Evolutionary conservation across 2,329 filamentous ascomycete genomes (phyloP), one percentile per base, ranked within the genome.

Genomic region (Ceratocystis eucalypticola): DNA sequence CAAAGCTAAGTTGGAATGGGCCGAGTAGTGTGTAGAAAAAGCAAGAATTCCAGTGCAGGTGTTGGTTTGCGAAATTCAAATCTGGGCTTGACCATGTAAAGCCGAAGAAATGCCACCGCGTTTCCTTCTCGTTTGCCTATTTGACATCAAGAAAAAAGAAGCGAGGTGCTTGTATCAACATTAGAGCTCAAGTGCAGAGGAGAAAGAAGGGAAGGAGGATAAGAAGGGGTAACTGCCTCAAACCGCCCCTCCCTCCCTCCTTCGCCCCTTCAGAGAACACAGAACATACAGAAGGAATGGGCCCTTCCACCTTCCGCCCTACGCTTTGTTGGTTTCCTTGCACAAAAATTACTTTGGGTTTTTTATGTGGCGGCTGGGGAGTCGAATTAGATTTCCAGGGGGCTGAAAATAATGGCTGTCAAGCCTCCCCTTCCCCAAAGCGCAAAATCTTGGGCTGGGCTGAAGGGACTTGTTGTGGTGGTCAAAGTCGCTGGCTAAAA

Each of bases 311-410:
- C 20, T 33, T 63, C 45, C 44, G 25, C 28, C 61, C 61, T 48
- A 30, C 41, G 37, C 44, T 48, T 33, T 50, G 17, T 48, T 17
- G 25, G 30, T 61, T 50, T 22, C 28, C 33, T 59, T 59, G 28
- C 55, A 59, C 55, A n/a, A 41, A 41, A 41, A 15, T 41, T 15
- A n/a, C 17, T 20, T 15, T 59, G 17, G 17, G 7, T 33, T 63
- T 45, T 65, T 59, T 65, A 48, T 59, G 37, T 65, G 63, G 63
- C 63, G 63, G 63, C 63, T 65, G 53, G 63, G 63, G 37, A 59
- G 20, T 65, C 41, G 50, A 65, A 45, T 44, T 59, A 50, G 63
- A 65, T 65, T 65, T 65, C 53, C 63, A 65, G 63, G 63, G 33
- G 63, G 63, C 53, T 48, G 45, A 48, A 30, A 63, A 53, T 22